Evolutionary conservation across 176 grass and related monocot genomes (phyloP), one percentile per base, ranked within the genome.

Genomic region (Oryza glumipatula): DNA sequence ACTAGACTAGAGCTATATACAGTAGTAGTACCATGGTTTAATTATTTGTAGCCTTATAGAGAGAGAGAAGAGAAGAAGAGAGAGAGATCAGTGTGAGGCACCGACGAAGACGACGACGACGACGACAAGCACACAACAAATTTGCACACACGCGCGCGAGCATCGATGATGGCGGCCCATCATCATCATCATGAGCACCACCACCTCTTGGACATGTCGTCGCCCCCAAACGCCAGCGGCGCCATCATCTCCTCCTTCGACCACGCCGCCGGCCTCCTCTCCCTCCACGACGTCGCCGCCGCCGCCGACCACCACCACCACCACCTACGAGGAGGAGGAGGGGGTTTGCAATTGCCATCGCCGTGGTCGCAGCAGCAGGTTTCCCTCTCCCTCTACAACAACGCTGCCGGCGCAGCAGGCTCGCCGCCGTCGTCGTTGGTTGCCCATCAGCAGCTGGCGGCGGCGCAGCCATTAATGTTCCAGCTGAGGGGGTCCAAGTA

Each of bases 401-500:
- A 32, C 7, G 16, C 48, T 0, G 44, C 22, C 1, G 68, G 12
- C 64, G 4, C 58, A 21, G 4, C 58, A 21, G 76, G 39, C 7
- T 71, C 83, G 6, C 38, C 76, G 72, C 11, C 75, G 9, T 44
- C 43, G 7, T 44, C 43, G n/a, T 54, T 75, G 70, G 23, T 23
- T 9, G 47, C 36, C 21, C 66, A 65, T 2, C 72, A 84, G 2
- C 85, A 68, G 7, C 64, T 75, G 1, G 26, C 72, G 0, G 36
- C 80, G 28, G 49, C 47, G 0, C 41, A 80, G 61, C 79, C 74
- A 30, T 92, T 32, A 32, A 1, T 30, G 2, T 32, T 92, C 78
- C 86, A 83, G 36, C 28, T 93, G 4, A 79, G 69, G 73, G 87
- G 39, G 48, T 93, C 88, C 70, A 89, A 15, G 84, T 91, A 67